Base-by-base conservation (phyloP, 768 basidiomycete species). In the Collybia nuda region DNA sequence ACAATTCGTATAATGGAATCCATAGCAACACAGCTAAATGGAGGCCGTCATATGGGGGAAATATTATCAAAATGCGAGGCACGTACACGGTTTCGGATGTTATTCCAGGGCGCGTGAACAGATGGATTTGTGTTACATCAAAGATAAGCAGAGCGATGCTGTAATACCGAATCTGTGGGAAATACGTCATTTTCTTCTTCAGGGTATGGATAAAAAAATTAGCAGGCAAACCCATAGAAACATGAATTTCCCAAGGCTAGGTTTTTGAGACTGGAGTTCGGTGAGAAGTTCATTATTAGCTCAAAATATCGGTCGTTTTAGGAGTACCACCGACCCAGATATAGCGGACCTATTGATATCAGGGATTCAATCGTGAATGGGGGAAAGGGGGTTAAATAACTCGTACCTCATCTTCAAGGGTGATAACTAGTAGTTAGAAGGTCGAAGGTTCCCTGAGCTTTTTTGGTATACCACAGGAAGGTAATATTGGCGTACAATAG, bases 111-210 rank as follows among this genome's bases (percentile, higher is more conserved):
- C 60, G 57, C 5, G 72, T 53, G 47, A 76, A 76, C 3, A 69
- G 56, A 44, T 79, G 76, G 24, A 76, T 78, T 52, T 78, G 76
- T 3, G 70, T 58, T 1, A 71, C 71, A 46, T 78, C 76, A 52
- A 78, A 76, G 3, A 74, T 51, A 1, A 76, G 56, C 9, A 77
- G 68, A 4, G 66, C 60, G 17, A 78, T 67, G 26, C 72, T 76
- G 55, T 76, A 79, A 53, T 79, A 79, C 39, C 76, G 68, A 23
- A 78, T 72, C 77, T 78, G 49, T 36, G 40, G 46, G 14, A 17
- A 19, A 47, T 42, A 23, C 22, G 5, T 41, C 46, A 38, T 32
- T 22, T n/a, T 29, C 2, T n/a, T 36, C 15, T 5, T 41, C 36
- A 28, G 22, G 32, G 17, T 6, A 24, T 5, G 26, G 6, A 37